Base-by-base conservation (phyloP, 495 filamentous ascomycete genomes). In the Patellaria atrata region DNA sequence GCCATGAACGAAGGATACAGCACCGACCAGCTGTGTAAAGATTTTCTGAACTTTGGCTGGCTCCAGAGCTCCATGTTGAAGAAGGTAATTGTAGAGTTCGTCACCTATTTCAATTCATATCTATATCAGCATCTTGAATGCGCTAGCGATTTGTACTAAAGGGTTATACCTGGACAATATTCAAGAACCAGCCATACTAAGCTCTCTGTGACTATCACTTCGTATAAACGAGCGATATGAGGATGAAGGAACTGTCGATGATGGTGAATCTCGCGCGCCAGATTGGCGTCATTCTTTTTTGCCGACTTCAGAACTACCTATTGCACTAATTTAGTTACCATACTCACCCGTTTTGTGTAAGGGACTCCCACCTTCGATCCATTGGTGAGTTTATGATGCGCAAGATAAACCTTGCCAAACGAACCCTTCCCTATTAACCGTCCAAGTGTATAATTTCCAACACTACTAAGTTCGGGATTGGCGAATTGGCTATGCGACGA, bases 241-340 rank as follows among this genome's bases (percentile, higher is more conserved):
- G 89, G 89, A 54, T 97, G 89, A 40, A 94, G 65, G 56, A 97
- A 93, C 61, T 97, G 89, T 45, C 89, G 79, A 54, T 97, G 89
- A 51, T 97, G 89, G 53, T 97, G 89, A 44, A 97, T 96, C 54
- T 97, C 89, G 38, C 89, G 79, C 23, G 86, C 85, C 24, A 97
- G 76, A 54, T 96, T 96, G 20, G 82, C 71, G 52, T 97, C 89
- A 47, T 87, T 79, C 59, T 93, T 94, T 52, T 84, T 86, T 37
- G 89, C 86, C 28, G 87, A 94, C 58, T 96, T 96, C 53, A 96
- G 82, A 11, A 96, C 87, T 43, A 96, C 86, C 87, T 91, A 49
- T 22, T 50, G 35, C 33, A 21, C 41, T n/a, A 22, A 22, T 27
- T 43, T 45, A 43, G 35, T 33, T 14, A n/a, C 32, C 23, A 19